These are phyloP conservation scores for Nicotiana otophora DNA, from an alignment of 257 asterid species.

Conservation along the genomic window DNA sequence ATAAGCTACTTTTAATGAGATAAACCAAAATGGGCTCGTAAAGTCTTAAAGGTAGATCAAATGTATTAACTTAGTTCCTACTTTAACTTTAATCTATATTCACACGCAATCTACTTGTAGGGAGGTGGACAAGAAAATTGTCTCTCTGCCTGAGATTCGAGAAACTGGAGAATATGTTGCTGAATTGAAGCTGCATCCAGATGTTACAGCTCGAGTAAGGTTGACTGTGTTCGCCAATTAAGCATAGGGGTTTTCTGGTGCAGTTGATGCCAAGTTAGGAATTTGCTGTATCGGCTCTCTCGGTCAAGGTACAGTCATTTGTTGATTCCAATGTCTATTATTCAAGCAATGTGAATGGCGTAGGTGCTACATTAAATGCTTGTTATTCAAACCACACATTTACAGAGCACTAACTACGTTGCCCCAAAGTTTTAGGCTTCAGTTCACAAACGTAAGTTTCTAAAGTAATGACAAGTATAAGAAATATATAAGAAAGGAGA, in stretches of 20 bases:
- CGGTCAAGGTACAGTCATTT: conserved; percentile 13
- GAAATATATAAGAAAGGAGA: neutral
- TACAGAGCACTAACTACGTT: neutral
- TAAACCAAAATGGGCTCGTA: neutral
- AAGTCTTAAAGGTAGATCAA: neutral
- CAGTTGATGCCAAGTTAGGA: conserved; percentile 9
- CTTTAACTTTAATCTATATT: neutral
- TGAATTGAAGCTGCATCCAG: conserved; percentile 86
- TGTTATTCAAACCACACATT: neutral
- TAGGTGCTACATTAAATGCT: neutral
- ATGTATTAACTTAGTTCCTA: neutral
- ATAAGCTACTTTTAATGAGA: neutral
- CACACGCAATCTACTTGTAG: conserved; percentile 27
- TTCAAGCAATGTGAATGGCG: neutral
- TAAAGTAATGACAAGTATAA: neutral
- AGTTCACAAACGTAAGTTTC: neutral
- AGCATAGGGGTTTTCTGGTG: conserved; percentile 14
- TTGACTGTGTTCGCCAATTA: conserved; percentile 63
- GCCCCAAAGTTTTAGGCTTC: neutral
- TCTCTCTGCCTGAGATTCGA: conserved; percentile 87
- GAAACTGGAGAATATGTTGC: conserved; percentile 93
- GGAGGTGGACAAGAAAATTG: conserved; percentile 88
- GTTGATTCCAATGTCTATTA: neutral
- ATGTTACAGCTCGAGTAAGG: conserved; percentile 76
- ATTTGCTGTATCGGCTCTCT: conserved; percentile 1